Percentiles rank a stretch among this genome's conserved stretches.
These are phyloP conservation scores for Podospora comata DNA, from an alignment of 495 filamentous ascomycete species.

Conservation along the genomic window DNA sequence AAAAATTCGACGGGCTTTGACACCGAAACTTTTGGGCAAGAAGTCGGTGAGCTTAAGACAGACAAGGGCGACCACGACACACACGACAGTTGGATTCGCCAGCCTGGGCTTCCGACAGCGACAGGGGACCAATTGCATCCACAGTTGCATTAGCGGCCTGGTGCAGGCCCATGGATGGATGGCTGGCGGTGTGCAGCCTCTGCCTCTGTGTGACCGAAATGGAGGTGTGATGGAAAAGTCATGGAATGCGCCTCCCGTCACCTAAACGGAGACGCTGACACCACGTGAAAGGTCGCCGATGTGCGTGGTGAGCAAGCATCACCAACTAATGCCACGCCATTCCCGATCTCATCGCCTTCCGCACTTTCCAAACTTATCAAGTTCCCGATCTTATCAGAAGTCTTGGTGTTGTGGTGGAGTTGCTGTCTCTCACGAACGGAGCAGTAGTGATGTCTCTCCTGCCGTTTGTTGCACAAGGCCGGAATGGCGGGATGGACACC, in stretches of 20 bases:
- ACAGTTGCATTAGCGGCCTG: conserved; percentile 29
- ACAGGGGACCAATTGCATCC: conserved; percentile 22
- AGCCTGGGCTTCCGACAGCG: conserved; percentile 20
- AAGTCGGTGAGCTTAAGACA: conserved; percentile 40
- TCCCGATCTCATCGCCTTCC: background rate
- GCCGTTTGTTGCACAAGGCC: background rate
- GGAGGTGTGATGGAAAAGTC: conserved; percentile 23
- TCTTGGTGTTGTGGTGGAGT: background rate
- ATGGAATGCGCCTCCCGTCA: background rate
- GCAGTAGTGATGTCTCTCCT: background rate
- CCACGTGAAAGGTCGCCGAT: conserved; percentile 30
- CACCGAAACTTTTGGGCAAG: conserved; percentile 26
- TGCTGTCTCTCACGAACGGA: background rate
- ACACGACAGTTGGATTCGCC: conserved; percentile 18
- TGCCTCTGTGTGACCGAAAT: conserved; percentile 17
- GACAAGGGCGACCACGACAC: conserved; percentile 19
- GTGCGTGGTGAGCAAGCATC: conserved; percentile 7
- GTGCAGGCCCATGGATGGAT: conserved; percentile 17
- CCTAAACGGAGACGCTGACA: conserved; percentile 5
- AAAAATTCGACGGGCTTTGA: conserved; percentile 18
- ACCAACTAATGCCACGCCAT: background rate
- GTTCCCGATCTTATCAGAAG: no score
- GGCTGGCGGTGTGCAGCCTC: conserved; percentile 28
- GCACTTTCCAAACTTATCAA: background rate
- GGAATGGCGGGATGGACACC: background rate